Evolutionary conservation across 441 rosid species (phyloP).

Genomic region (Euphorbia corollata): DNA sequence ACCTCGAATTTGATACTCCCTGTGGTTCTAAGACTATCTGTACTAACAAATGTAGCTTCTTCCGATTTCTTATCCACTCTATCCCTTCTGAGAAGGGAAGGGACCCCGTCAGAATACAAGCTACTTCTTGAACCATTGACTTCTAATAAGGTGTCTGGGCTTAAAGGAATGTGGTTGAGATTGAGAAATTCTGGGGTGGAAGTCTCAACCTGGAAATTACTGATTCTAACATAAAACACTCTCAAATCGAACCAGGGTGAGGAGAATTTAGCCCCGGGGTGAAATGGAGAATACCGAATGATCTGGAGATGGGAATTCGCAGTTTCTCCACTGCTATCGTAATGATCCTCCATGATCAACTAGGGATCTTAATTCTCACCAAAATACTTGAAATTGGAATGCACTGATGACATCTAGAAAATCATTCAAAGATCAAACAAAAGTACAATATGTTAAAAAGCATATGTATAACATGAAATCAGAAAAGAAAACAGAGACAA

Average conservation of each 20-base stretch:
- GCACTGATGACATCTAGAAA: conserved; percentile 23
- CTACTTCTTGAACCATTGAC: conserved; percentile 56
- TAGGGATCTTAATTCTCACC: conserved; percentile 32
- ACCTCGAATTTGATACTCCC: conserved; percentile 78
- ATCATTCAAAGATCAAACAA: conserved; percentile 6
- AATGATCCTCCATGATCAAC: conserved; percentile 40
- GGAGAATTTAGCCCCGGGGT: conserved; percentile 31
- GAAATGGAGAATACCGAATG: conserved; percentile 49
- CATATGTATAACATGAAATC: too few relatives aligned
- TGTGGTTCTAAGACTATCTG: conserved; percentile 59
- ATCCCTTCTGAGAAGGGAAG: conserved; percentile 62
- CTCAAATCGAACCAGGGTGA: conserved; percentile 68
- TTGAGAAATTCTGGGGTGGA: conserved; percentile 60
- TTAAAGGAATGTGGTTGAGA: conserved; percentile 57
- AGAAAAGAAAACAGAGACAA: too few relatives aligned
- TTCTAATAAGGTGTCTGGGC: conserved; percentile 66
- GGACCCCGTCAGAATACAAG: conserved; percentile 45
- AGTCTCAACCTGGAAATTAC: conserved; percentile 56
- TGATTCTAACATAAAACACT: conserved; percentile 73
- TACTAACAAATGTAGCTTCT: conserved; percentile 75
- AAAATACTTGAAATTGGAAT: conserved; percentile 24
- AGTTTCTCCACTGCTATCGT: conserved; percentile 34
- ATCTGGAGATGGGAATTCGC: conserved; percentile 37
- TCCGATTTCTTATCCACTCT: conserved; percentile 60
- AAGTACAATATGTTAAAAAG: too few relatives aligned